Conservation (phyloP, 169 alveolate species). For the Pseudocohnilembus persalinus region DNA sequence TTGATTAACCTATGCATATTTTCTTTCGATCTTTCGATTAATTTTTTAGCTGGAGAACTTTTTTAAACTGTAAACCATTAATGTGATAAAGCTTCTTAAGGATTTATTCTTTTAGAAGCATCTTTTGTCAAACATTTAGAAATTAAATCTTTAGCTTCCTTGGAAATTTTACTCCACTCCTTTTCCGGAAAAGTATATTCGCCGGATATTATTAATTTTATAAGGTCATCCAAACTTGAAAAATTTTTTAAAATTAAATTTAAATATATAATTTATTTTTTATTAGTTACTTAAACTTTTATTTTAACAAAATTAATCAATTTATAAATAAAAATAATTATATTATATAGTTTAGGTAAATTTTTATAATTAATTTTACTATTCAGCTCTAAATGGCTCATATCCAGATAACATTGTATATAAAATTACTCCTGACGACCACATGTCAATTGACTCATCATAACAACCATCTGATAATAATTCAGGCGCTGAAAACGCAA, state of each 20-base stretch:
- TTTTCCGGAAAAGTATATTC: slow-evolving; percentile 84
- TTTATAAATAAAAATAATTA: too few species aligned
- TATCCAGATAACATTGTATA: slow-evolving; percentile 78
- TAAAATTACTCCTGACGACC: slow-evolving; percentile 76
- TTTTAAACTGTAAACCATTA: slow-evolving; percentile 79
- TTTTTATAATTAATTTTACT: slow-evolving; percentile 22
- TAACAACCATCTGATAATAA: slow-evolving; percentile 62
- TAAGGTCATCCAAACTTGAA: slow-evolving; percentile 31
- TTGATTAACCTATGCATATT: too few species aligned
- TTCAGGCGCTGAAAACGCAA: slow-evolving; percentile 80
- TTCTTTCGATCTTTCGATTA: too few species aligned
- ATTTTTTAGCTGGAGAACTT: too few species aligned
- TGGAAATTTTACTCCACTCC: slow-evolving; percentile 87
- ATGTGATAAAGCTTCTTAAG: slow-evolving; percentile 83
- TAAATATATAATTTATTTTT: too few species aligned
- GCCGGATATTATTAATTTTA: slow-evolving; percentile 80
- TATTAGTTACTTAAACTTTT: too few species aligned
- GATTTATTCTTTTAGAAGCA: slow-evolving; percentile 83
- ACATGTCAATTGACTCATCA: slow-evolving; percentile 68
- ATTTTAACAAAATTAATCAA: too few species aligned
- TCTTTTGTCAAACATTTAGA: slow-evolving; percentile 76
- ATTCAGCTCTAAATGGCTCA: slow-evolving; percentile 63
- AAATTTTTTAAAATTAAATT: too few species aligned
- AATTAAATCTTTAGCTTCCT: slow-evolving; percentile 89
- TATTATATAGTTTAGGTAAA: not conserved